Evolutionary conservation across 768 basidiomycete species (phyloP), one percentile per base, ranked within the genome.

Genomic region (Amanita pseudoporphyria): DNA sequence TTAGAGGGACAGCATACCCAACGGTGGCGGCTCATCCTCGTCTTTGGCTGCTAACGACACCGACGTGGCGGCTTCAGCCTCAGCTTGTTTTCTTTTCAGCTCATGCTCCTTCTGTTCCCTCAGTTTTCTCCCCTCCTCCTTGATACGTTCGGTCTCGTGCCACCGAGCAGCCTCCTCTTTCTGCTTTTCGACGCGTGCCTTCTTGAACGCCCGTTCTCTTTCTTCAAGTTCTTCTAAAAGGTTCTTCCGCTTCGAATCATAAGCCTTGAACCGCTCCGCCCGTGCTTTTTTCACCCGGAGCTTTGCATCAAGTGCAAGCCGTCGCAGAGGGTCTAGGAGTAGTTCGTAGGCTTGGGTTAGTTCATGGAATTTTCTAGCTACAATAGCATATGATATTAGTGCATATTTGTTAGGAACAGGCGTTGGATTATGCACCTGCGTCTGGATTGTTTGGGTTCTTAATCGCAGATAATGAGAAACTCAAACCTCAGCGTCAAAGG

Each of bases 371-470:
- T 87, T 85, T 49, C 81, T 75, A 2, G 84, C 84, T 79, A 51
- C 24, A 19, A 13, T 38, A 19, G 22, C 13, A 14, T 16, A 33
- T 24, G 19, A 13, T 24, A 9, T 33, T 9, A 18, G 22, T 21
- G 18, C 14, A 31, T n/a, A 35, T 18, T 19, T 2, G 19, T 5
- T n/a, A n/a, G n/a, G 13, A 47, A 18, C 14, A 31, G 30, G 28
- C 10, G 9, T 19, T 5, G 35, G 9, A 10, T 26, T 5, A 57
- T 70, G 49, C 49, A 80, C 84, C 81, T 64, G 88, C 88, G 66
- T 87, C 76, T 33, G 86, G 83, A 59, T 88, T 85, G 52, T 87
- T 79, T 28, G 79, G 80, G 54, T 89, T 88, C 85, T 89, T 57
- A 13, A 5, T 31, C 22, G 44, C n/a, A 24, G 37, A 38, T 38